These are phyloP conservation scores for Symbiodinium pilosum DNA, from an alignment of 73 alveolate species.

Conservation along the genomic window DNA sequence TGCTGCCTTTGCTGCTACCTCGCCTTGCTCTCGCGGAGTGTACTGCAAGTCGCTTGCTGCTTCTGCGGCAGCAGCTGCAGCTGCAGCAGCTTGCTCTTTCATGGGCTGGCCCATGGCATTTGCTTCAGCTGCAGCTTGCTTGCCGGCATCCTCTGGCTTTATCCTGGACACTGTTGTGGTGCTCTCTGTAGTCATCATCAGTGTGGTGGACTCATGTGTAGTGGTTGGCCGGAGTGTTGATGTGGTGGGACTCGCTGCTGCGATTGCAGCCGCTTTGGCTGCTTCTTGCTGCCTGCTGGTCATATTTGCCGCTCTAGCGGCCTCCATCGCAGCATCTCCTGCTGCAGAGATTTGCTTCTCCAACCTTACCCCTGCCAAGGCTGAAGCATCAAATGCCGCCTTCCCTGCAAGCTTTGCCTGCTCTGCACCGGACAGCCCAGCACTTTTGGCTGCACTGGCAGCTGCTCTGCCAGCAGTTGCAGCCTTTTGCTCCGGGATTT, in stretches of 20 bases:
- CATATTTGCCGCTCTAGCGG: not conserved
- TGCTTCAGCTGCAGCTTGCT: not conserved
- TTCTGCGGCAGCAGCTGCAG: not conserved
- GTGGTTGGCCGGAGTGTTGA: not conserved
- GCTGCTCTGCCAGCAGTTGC: conserved; percentile 39
- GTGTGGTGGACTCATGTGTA: not conserved
- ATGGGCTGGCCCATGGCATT: not conserved
- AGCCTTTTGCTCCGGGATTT: conserved; percentile 19
- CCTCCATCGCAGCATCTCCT: not conserved
- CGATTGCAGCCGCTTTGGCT: not conserved
- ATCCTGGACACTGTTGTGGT: not conserved
- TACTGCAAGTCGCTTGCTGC: not conserved
- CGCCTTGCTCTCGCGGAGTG: not conserved
- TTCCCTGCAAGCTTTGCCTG: not conserved
- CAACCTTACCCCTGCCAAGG: not conserved
- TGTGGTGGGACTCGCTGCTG: conserved; percentile 2
- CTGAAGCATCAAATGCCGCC: not conserved
- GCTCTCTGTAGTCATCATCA: not conserved
- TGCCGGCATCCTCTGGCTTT: not conserved
- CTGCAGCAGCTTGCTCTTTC: conserved; percentile 23
- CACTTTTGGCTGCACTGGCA: not conserved
- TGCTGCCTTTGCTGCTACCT: conserved; percentile 15
- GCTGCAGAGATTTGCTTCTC: conserved; percentile 19
- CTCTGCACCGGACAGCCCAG: conserved; percentile 5
- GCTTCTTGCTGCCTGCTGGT: not conserved